These are phyloP conservation scores for Colletotrichum salicis DNA, from an alignment of 2,329 filamentous ascomycete genomes.

Conservation along the genomic window DNA sequence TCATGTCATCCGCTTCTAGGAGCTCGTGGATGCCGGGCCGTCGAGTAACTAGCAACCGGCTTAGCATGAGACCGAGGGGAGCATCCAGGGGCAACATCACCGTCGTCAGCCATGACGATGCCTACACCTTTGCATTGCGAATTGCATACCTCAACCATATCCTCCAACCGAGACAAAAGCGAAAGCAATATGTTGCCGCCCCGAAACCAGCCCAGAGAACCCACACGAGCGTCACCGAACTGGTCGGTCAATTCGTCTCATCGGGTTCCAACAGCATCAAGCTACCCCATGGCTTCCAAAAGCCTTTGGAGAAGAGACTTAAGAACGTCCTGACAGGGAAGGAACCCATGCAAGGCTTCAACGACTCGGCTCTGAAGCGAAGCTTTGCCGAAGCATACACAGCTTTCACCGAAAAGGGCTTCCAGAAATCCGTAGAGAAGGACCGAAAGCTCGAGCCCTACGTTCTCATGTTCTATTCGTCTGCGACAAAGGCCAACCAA, in stretches of 20 bases:
- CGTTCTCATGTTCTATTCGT: constrained; percentile 95
- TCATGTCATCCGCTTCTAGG: constrained; percentile 64
- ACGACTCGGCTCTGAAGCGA: constrained; percentile 89
- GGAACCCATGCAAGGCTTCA: constrained; percentile 88
- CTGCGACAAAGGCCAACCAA: constrained; percentile 86
- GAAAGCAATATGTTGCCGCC: constrained; percentile 83
- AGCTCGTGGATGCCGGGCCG: constrained; percentile 58
- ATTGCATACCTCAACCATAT: constrained; percentile 93
- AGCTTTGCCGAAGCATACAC: constrained; percentile 96
- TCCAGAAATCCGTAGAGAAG: constrained; percentile 92
- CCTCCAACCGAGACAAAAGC: constrained; percentile 88
- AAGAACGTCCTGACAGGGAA: constrained; percentile 82
- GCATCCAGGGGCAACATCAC: constrained; percentile 54
- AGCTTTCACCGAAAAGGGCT: constrained; percentile 87
- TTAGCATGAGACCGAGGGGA: constrained; percentile 53
- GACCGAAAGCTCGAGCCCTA: constrained; percentile 92
- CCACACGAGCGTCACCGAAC: constrained; percentile 82
- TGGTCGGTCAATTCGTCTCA: constrained; percentile 85
- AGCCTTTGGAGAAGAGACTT: constrained; percentile 74
- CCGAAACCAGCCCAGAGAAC: constrained; percentile 69
- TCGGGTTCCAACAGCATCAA: constrained; percentile 62
- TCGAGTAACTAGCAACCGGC: constrained; percentile 57
- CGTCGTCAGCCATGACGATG: constrained; percentile 77
- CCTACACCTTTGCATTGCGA: constrained; percentile 90
- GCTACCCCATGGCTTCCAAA: constrained; percentile 66